Percentiles rank a stretch among this genome's conserved stretches.
Evolutionary conservation across 345 rosid species (phyloP).

Genomic region (Citrus australasica): DNA sequence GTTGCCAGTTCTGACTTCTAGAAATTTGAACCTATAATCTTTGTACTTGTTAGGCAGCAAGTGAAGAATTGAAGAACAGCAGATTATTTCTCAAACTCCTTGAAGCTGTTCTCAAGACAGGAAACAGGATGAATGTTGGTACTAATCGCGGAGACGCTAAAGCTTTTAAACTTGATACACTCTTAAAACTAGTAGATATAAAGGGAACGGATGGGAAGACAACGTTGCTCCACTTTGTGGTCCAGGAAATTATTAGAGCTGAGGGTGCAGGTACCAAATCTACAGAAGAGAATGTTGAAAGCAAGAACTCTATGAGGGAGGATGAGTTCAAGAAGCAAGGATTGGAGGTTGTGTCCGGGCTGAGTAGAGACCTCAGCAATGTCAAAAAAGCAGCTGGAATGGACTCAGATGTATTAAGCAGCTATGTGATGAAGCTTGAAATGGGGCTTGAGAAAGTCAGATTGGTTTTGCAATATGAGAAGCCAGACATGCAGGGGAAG

Average conservation of each 20-base stretch:
- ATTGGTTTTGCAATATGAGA: slow-evolving; percentile 67
- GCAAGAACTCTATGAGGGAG: slow-evolving; percentile 32
- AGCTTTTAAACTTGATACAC: slow-evolving; percentile 98
- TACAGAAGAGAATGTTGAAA: slow-evolving; percentile 35
- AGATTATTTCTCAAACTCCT: slow-evolving; percentile 90
- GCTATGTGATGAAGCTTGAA: slow-evolving; percentile 84
- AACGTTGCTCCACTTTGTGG: slow-evolving; percentile 94
- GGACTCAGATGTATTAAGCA: slow-evolving; percentile 90
- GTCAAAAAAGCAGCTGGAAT: slow-evolving; percentile 93
- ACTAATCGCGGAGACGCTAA: slow-evolving; percentile 96
- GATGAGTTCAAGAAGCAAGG: slow-evolving; percentile 86
- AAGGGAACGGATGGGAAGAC: slow-evolving; percentile 97
- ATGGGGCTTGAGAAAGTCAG: slow-evolving; percentile 76
- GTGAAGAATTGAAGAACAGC: slow-evolving; percentile 86
- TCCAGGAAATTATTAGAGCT: slow-evolving; percentile 90
- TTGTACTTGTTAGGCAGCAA: slow-evolving; percentile 58
- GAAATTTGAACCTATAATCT: slow-evolving; percentile 9
- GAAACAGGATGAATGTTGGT: slow-evolving; percentile 95
- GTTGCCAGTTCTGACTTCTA: not conserved
- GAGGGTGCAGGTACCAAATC: slow-evolving; percentile 50
- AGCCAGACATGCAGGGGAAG: slow-evolving; percentile 53
- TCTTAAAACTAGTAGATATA: slow-evolving; percentile 90
- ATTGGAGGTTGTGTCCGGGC: slow-evolving; percentile 82
- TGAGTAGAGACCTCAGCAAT: slow-evolving; percentile 75
- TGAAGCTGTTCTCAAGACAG: slow-evolving; percentile 92